Conservation (phyloP, 129 eudicot genomes). For the Erigeron canadensis region DNA sequence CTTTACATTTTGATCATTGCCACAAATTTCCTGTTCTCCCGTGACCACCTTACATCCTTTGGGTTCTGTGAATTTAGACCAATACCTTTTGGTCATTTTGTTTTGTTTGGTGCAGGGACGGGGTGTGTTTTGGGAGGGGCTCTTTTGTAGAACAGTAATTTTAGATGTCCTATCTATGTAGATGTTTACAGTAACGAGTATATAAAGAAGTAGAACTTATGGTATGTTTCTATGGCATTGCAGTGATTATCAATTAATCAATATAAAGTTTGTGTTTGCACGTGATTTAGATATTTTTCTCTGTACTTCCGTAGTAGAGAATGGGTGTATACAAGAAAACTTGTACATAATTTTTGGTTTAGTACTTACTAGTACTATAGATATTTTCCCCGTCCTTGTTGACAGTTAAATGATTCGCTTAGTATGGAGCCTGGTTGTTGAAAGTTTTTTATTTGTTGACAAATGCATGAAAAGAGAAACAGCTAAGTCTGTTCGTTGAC, state of each 20-base stretch:
- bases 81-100: constrained; percentile 15
- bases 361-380: too few species aligned
- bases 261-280: too few species aligned
- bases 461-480: too few species aligned
- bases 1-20: constrained; percentile 24
- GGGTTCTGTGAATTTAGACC: neutral
- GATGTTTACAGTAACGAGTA: constrained; percentile 4
- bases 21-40: constrained; percentile 23
- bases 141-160: constrained; percentile 7
- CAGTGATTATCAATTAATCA: neutral
- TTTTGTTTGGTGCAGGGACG: constrained; percentile 20
- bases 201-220: constrained; percentile 1
- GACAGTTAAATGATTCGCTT: too few species aligned
- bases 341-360: too few species aligned
- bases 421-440: too few species aligned
- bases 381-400: too few species aligned
- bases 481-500: too few species aligned
- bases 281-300: too few species aligned
- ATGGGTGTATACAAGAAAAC: too few species aligned
- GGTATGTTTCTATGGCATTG: constrained; percentile 12
- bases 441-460: too few species aligned
- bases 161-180: constrained; percentile 11
- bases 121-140: constrained; percentile 15
- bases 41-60: constrained; percentile 10
- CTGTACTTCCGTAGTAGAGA: too few species aligned